phyloP scores from a whole-genome alignment of 2,329 filamentous ascomycete species.

The Colletotrichum cordylinicola region DNA sequence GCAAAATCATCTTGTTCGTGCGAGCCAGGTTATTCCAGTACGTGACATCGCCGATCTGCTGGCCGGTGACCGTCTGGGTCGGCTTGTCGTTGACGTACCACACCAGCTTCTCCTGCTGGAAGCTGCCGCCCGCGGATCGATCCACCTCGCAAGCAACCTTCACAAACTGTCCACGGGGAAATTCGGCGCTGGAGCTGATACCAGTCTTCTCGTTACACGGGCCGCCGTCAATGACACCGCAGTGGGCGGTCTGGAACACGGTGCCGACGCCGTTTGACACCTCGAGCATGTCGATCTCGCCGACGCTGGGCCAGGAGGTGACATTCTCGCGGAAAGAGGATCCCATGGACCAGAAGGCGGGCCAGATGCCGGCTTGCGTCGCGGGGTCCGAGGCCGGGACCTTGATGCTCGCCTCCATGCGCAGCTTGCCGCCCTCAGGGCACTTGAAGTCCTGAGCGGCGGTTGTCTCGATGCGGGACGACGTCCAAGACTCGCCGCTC shows the following conservation, averaged over 20 bases:
- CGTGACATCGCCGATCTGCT: conserved; percentile 27
- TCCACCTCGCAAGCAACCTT: conserved; percentile 38
- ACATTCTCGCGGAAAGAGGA: conserved; percentile 41
- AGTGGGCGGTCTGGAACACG: conserved; percentile 46
- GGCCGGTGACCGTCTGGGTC: conserved; percentile 31
- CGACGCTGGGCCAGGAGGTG: conserved; percentile 44
- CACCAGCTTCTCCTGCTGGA: conserved; percentile 34
- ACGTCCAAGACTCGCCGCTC: conserved; percentile 42
- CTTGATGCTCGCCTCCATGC: conserved; percentile 43
- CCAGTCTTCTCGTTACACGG: conserved; percentile 47
- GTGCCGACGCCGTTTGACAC: conserved; percentile 41
- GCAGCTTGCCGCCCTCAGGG: conserved; percentile 35
- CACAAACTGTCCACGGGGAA: conserved; percentile 37
- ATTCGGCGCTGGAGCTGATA: conserved; percentile 25
- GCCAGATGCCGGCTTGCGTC: conserved; percentile 48
- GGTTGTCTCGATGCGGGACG: conserved; percentile 47
- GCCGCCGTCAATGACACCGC: conserved; percentile 42
- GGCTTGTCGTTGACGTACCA: conserved; percentile 39
- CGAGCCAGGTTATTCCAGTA: conserved; percentile 37
- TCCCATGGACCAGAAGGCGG: conserved; percentile 52
- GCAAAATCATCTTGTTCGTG: conserved; percentile 37
- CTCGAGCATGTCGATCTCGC: conserved; percentile 53
- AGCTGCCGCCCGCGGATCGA: conserved; percentile 27
- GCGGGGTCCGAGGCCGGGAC: conserved; percentile 32
- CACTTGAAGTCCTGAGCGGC: conserved; percentile 39